phyloP scores from a whole-genome alignment of 768 basidiomycete species.

The Tylopilus rubrobrunneus region DNA sequence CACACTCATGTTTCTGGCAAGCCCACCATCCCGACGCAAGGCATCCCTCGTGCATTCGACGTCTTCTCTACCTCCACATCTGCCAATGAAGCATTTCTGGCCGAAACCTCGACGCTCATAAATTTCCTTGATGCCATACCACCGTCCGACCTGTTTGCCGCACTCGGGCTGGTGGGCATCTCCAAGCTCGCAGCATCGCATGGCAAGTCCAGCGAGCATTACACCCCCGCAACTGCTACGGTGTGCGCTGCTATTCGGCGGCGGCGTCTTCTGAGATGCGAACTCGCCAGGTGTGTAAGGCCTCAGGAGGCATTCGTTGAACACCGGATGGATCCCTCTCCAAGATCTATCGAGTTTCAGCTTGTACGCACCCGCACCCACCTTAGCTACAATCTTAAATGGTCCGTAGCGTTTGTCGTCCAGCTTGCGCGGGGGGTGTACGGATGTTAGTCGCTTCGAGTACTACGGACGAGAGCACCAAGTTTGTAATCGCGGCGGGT shows the following conservation, averaged over 20 bases:
- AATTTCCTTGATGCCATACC: conserved; percentile 43
- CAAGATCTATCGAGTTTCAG: neutral
- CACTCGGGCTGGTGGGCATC: conserved; percentile 54
- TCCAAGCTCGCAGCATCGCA: conserved; percentile 42
- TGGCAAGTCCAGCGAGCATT: conserved; percentile 54
- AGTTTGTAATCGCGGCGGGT: too few relatives aligned
- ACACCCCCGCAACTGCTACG: conserved; percentile 40
- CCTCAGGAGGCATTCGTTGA: too few relatives aligned
- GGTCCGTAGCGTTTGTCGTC: neutral
- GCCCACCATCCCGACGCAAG: conserved; percentile 29
- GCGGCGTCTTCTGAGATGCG: too few relatives aligned
- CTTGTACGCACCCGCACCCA: neutral
- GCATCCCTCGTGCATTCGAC: conserved; percentile 35
- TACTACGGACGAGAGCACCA: neutral
- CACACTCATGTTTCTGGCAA: conserved; percentile 53
- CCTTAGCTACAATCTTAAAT: neutral
- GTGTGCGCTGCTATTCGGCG: conserved; percentile 45
- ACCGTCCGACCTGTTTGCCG: conserved; percentile 52
- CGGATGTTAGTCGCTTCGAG: neutral
- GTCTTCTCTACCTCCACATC: conserved; percentile 40
- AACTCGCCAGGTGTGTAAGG: too few relatives aligned
- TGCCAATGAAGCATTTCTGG: conserved; percentile 36
- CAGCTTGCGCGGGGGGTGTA: neutral
- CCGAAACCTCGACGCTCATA: conserved; percentile 42
- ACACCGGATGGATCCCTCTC: neutral